Base-by-base conservation (phyloP, 1,284 basidiomycete species). In the Sporisorium sorghi region DNA sequence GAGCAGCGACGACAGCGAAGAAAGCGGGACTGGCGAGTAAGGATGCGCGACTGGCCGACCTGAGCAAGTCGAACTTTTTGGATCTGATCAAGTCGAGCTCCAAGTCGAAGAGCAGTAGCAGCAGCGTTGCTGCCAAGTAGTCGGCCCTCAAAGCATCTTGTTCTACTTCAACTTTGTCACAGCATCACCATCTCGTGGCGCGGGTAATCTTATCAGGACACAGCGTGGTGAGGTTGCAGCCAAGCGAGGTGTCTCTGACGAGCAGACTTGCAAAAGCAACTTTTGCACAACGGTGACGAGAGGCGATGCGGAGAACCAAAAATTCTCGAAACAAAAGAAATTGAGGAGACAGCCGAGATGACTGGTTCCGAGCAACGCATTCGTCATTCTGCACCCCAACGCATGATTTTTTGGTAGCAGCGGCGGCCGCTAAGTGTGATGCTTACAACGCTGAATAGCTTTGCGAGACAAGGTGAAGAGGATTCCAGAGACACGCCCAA, bases 61-160 rank as follows among this genome's bases (percentile, higher is more conserved):
- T 84, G 44, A 83, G 81, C 65, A 83, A 82, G 60, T 70, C 43
- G 28, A 83, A 84, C 74, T 84, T 84, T 53, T 62, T 84, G 19
- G 82, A 84, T 53, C 66, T 84, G 9, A 78, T 81, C 61, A 71
- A 78, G 50, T 75, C 69, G 61, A 58, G 64, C 3, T 52, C 67
- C 21, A 65, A 59, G 30, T 21, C 40, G 21, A 60, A 61, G 50
- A 32, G 51, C 21, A 54, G 42, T 26, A 21, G 65, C 23, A 54
- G 42, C 32, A 21, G 65, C 23, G 66, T 70, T 21, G 66, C 66
- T 42, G 66, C 72, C 51, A 69, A 74, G 62, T 74, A n/a, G n/a
- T n/a, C n/a, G n/a, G n/a, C n/a, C n/a, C n/a, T n/a, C n/a, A n/a
- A n/a, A n/a, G n/a, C n/a, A n/a, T n/a, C n/a, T n/a, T n/a, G n/a